These are phyloP conservation scores for Alternaria metachromatica DNA, from an alignment of 2,329 filamentous ascomycete genomes.

Conservation along the genomic window DNA sequence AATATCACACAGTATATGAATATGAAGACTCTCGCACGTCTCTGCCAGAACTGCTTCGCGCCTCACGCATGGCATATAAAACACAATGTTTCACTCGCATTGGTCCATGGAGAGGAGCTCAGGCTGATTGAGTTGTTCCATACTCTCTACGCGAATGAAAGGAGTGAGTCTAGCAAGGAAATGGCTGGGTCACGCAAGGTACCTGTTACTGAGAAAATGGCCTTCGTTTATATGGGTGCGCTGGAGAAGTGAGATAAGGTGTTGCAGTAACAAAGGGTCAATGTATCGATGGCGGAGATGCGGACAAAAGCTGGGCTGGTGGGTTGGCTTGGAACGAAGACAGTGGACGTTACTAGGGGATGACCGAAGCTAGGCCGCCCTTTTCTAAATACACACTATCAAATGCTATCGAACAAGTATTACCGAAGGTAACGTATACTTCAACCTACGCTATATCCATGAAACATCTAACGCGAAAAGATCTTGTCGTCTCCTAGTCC, in stretches of 20 bases:
- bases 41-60: background rate
- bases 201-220: background rate
- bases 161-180: background rate
- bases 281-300: background rate
- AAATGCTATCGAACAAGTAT: fast-evolving
- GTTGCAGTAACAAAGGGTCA: background rate
- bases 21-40: background rate
- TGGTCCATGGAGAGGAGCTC: background rate
- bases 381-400: background rate
- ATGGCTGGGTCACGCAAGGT: background rate
- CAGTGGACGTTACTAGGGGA: background rate
- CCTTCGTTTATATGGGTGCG: background rate
- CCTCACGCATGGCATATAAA: background rate
- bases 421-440: background rate
- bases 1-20: background rate
- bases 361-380: fast-evolving
- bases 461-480: background rate
- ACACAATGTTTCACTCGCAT: background rate
- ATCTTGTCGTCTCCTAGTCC: background rate
- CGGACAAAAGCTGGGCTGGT: background rate
- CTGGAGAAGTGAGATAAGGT: background rate
- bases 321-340: background rate
- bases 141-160: background rate
- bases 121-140: too few relatives aligned
- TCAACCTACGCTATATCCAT: background rate